These are phyloP conservation scores for Letharia lupina DNA, from an alignment of 495 filamentous ascomycete genomes.

Conservation along the genomic window DNA sequence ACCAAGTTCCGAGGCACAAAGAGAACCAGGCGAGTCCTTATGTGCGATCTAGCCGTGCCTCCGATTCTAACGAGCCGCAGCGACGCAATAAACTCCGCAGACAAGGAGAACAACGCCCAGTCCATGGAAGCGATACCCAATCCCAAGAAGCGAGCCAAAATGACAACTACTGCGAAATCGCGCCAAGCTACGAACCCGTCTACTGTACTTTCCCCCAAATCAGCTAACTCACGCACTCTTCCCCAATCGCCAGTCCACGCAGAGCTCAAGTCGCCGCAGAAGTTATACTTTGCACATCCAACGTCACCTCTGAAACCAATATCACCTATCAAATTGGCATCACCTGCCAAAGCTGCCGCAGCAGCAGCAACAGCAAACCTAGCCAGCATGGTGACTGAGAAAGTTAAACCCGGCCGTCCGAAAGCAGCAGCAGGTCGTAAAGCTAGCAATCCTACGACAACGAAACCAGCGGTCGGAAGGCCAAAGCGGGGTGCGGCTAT, in stretches of 20 bases:
- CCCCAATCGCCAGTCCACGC: slow-evolving; percentile 49
- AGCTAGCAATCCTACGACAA: slow-evolving; percentile 26
- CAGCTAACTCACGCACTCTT: slow-evolving; percentile 64
- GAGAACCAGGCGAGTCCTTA: slow-evolving; percentile 48
- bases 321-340: slow-evolving; percentile 41
- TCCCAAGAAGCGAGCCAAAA: slow-evolving; percentile 52
- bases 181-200: slow-evolving; percentile 34
- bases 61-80: slow-evolving; percentile 33
- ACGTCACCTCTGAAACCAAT: slow-evolving; percentile 48
- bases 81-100: slow-evolving; percentile 53
- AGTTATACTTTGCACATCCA: slow-evolving; percentile 43
- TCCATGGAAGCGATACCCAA: slow-evolving; percentile 40
- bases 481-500: slow-evolving; percentile 34
- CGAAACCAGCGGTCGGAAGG: slow-evolving; percentile 27
- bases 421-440: slow-evolving; percentile 29
- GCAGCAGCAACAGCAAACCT: slow-evolving; percentile 28
- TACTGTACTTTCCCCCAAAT: slow-evolving; percentile 69
- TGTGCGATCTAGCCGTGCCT: not conserved
- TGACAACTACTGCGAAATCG: slow-evolving; percentile 26
- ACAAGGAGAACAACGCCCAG: slow-evolving; percentile 68
- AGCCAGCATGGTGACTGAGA: slow-evolving; percentile 22
- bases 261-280: slow-evolving; percentile 37
- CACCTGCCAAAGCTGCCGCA: slow-evolving; percentile 32
- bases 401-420: slow-evolving; percentile 24
- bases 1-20: slow-evolving; percentile 34